phyloP scores from a whole-genome alignment of 495 filamentous ascomycete genomes.

The Penicillium manginii region DNA sequence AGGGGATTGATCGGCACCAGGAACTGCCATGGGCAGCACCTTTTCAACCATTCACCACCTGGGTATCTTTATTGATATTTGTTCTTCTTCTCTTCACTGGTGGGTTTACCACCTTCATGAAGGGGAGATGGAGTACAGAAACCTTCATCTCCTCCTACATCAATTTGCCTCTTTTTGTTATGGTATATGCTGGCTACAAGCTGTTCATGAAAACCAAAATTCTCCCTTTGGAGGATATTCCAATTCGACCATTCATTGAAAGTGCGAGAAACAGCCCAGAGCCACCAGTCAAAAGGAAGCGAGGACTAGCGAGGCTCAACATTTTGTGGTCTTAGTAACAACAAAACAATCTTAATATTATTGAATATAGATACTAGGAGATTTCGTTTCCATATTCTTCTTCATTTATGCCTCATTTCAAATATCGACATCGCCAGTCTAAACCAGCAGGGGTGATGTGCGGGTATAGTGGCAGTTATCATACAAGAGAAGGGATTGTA shows the following conservation, averaged over 20 bases:
- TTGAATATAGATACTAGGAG: no score
- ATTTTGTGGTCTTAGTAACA: conserved; percentile 30
- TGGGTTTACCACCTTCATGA: conserved; percentile 49
- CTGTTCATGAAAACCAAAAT: conserved; percentile 56
- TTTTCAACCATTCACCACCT: conserved; percentile 56
- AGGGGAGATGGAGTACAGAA: conserved; percentile 44
- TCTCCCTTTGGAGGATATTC: conserved; percentile 52
- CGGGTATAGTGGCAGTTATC: no score
- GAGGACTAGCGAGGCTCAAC: conserved; percentile 24
- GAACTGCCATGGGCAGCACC: conserved; percentile 55
- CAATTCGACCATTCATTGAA: conserved; percentile 36
- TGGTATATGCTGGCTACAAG: conserved; percentile 58
- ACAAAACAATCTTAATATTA: no score
- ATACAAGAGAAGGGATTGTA: no score
- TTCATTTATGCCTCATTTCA: no score
- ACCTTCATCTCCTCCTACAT: conserved; percentile 37
- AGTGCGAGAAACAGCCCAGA: conserved; percentile 27
- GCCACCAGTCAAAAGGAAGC: conserved; percentile 20
- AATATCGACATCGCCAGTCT: no score
- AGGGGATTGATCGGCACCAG: conserved; percentile 41
- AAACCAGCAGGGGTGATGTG: no score
- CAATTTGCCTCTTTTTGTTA: conserved; percentile 58
- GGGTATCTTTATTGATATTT: conserved; percentile 50
- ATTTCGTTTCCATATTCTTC: no score
- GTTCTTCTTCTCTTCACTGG: conserved; percentile 43